These are phyloP conservation scores for Fistulifera solaris DNA, from an alignment of 108 stramenopile species.

Conservation along the genomic window DNA sequence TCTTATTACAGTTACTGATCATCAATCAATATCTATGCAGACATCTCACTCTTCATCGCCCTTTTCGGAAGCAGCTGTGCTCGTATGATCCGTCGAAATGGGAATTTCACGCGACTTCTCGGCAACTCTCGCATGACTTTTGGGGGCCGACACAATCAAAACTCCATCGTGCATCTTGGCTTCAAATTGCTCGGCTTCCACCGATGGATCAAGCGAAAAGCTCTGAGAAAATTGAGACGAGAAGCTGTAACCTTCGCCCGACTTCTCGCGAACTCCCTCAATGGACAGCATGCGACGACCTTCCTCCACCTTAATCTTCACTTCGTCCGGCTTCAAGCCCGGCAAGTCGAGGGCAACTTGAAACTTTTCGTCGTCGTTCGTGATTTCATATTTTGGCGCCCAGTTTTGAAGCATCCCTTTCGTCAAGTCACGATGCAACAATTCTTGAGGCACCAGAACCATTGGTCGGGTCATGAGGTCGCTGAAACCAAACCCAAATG, in stretches of 20 bases:
- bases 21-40: too few species aligned
- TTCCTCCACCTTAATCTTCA: conserved; percentile 35
- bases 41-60: too few species aligned
- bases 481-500: too few species aligned
- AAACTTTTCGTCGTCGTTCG: conserved; percentile 40
- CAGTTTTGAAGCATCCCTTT: not conserved
- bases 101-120: conserved; percentile 11
- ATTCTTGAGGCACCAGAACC: too few species aligned
- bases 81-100: not conserved
- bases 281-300: conserved; percentile 13
- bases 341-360: conserved; percentile 48
- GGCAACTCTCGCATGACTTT: conserved; percentile 7
- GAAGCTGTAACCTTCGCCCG: conserved; percentile 1
- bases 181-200: conserved; percentile 10
- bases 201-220: conserved; percentile 6
- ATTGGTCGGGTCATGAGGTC: too few species aligned
- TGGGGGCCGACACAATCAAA: conserved; percentile 31
- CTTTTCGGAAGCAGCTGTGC: too few species aligned
- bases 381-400: conserved; percentile 48
- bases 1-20: too few species aligned
- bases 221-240: conserved; percentile 7
- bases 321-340: conserved; percentile 36
- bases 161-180: conserved; percentile 38
- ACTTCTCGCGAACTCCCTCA: not conserved
- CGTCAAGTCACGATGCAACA: too few species aligned